phyloP scores from a whole-genome alignment of 78 protist species.

The Bigelowiella natans region DNA sequence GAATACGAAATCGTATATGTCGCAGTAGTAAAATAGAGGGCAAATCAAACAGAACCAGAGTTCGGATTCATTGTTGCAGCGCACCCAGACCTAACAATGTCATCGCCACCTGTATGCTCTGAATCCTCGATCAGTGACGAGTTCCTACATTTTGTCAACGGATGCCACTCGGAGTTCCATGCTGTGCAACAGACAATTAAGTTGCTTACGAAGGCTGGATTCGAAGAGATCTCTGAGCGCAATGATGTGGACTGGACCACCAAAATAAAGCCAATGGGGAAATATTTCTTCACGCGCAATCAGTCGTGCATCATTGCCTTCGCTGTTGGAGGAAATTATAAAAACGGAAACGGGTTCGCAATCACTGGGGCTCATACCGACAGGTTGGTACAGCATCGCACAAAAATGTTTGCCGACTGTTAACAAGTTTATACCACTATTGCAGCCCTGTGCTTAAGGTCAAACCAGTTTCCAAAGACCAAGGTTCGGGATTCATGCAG shows the following conservation, averaged over 20 bases:
- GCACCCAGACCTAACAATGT: no score
- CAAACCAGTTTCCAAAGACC: not conserved
- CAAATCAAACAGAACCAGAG: no score
- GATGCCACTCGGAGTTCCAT: not conserved
- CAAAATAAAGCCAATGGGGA: constrained; percentile 14
- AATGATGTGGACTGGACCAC: not conserved
- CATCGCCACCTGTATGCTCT: no score
- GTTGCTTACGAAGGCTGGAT: not conserved
- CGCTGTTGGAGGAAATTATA: constrained; percentile 66
- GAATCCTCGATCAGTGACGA: not conserved
- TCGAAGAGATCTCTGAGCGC: not conserved
- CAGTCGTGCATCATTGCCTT: constrained; percentile 71
- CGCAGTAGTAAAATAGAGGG: no score
- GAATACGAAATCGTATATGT: no score
- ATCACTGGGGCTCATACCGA: constrained; percentile 4
- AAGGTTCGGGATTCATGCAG: not conserved
- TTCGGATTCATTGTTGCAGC: no score
- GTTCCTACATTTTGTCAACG: not conserved
- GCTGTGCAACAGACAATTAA: not conserved
- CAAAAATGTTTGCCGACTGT: not conserved
- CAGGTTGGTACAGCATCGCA: no score
- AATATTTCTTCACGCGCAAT: constrained; percentile 79
- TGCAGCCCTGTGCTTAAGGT: constrained; percentile 5
- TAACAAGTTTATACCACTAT: not conserved
- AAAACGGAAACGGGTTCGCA: constrained; percentile 25